These are phyloP conservation scores for Papiliotrema flavescens DNA, from an alignment of 1,284 basidiomycete genomes.

Conservation along the genomic window DNA sequence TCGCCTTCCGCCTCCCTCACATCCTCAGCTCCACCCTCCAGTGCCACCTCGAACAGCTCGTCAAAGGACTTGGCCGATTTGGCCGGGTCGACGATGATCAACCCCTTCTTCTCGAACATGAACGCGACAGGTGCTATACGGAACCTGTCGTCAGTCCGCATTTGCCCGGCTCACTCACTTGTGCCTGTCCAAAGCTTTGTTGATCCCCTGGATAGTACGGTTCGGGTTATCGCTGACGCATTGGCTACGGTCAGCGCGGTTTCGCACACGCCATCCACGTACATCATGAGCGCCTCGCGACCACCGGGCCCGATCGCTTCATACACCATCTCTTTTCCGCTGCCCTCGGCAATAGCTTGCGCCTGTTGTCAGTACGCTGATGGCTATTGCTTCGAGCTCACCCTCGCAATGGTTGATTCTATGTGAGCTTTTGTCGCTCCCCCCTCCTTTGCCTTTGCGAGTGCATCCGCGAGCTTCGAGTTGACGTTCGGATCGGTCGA, in stretches of 20 bases:
- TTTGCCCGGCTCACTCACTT: not conserved
- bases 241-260: slow-evolving; percentile 1
- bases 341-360: slow-evolving; percentile 28
- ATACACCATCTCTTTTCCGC: slow-evolving; percentile 54
- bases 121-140: slow-evolving; percentile 62
- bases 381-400: slow-evolving; percentile 42
- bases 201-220: slow-evolving; percentile 1
- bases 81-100: slow-evolving; percentile 54
- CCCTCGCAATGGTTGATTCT: slow-evolving; percentile 65
- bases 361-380: slow-evolving; percentile 24
- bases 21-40: slow-evolving; percentile 52
- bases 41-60: slow-evolving; percentile 43
- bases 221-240: slow-evolving; percentile 3
- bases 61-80: slow-evolving; percentile 34
- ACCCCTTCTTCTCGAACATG: slow-evolving; percentile 68
- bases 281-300: slow-evolving; percentile 71
- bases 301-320: slow-evolving; percentile 66
- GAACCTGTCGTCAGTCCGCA: not conserved
- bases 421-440: slow-evolving; percentile 76
- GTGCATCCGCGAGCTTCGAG: slow-evolving; percentile 57
- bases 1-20: slow-evolving; percentile 46
- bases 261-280: slow-evolving; percentile 41
- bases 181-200: not conserved
- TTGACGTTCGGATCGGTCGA: slow-evolving; percentile 66
- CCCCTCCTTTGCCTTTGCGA: slow-evolving; percentile 61